Percentiles rank a stretch among this genome's conserved stretches.
These are phyloP conservation scores for Clarireedia paspali DNA, from an alignment of 2,329 filamentous ascomycete species.

Conservation along the genomic window DNA sequence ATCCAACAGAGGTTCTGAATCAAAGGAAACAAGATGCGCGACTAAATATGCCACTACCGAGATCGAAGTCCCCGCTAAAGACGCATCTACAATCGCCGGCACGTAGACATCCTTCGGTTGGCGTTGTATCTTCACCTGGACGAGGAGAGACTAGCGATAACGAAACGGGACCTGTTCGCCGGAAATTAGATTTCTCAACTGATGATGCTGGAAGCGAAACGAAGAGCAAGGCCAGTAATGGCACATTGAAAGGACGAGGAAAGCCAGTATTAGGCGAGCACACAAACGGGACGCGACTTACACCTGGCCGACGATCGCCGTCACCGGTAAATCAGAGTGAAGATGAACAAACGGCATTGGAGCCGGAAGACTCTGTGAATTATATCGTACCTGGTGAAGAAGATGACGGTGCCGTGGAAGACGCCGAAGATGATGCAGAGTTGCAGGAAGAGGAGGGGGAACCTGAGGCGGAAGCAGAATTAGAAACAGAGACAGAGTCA, in stretches of 20 bases:
- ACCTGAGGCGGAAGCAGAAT: conserved; percentile 16
- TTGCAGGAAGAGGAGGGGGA: conserved; percentile 10
- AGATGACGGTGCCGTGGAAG: conserved; percentile 28
- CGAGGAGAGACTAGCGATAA: conserved; percentile 23
- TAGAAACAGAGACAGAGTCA: background rate
- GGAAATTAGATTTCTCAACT: conserved; percentile 28
- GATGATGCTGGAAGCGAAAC: conserved; percentile 14
- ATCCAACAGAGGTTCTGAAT: conserved; percentile 37
- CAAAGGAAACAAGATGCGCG: conserved; percentile 27
- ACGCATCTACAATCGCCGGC: conserved; percentile 29
- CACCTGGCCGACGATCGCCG: conserved; percentile 7
- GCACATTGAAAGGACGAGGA: background rate
- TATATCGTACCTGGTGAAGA: conserved; percentile 17
- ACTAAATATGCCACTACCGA: conserved; percentile 26
- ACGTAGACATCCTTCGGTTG: conserved; percentile 27
- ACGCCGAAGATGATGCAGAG: conserved; percentile 23
- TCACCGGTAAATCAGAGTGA: conserved; percentile 22
- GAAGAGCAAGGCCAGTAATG: background rate
- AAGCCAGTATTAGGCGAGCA: conserved; percentile 13
- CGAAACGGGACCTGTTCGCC: conserved; percentile 21
- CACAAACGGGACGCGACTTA: conserved; percentile 16
- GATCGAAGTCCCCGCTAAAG: conserved; percentile 30
- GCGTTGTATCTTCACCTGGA: conserved; percentile 25
- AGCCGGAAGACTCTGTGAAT: conserved; percentile 27
- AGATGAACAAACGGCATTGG: conserved; percentile 40